A percentile compares a stretch with the other conserved stretches of the same genome.
Evolutionary conservation across 192 early-diverging fungal species (phyloP).

Genomic region (Ambispora gerdemannii): DNA sequence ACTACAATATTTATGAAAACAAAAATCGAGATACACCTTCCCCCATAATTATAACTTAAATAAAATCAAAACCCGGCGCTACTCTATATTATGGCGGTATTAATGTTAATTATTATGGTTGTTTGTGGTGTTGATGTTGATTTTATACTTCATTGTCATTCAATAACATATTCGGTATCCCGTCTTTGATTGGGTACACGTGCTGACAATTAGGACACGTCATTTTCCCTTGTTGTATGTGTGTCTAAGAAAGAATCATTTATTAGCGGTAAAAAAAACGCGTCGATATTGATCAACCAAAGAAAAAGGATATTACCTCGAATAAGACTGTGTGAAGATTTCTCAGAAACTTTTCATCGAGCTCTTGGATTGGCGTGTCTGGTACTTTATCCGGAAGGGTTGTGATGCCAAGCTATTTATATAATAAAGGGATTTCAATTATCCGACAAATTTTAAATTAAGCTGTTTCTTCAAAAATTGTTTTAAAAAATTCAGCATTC

Average conservation of each 20-base stretch:
- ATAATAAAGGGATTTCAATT: not conserved
- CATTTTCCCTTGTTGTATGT: constrained; percentile 87
- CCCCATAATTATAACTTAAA: no score
- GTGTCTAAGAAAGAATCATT: constrained; percentile 50
- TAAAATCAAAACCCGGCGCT: no score
- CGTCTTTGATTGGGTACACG: constrained; percentile 87
- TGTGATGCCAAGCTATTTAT: constrained; percentile 71
- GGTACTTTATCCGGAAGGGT: constrained; percentile 64
- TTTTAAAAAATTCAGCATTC: not conserved
- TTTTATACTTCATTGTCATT: constrained; percentile 78
- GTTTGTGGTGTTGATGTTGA: no score
- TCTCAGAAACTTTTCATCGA: constrained; percentile 66
- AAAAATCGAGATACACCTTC: no score
- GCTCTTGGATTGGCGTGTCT: constrained; percentile 44
- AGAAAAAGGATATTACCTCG: constrained; percentile 56
- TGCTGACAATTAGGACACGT: constrained; percentile 86
- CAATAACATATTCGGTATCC: constrained; percentile 90
- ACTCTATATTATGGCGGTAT: no score
- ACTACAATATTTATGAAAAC: no score
- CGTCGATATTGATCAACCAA: not conserved
- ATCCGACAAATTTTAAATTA: not conserved
- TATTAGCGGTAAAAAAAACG: not conserved
- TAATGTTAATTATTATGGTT: no score
- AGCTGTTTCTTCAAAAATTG: not conserved
- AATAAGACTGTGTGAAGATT: constrained; percentile 74